phyloP scores from a whole-genome alignment of 1,139 yeast species.

The Protomyces arabidopsidicola region DNA sequence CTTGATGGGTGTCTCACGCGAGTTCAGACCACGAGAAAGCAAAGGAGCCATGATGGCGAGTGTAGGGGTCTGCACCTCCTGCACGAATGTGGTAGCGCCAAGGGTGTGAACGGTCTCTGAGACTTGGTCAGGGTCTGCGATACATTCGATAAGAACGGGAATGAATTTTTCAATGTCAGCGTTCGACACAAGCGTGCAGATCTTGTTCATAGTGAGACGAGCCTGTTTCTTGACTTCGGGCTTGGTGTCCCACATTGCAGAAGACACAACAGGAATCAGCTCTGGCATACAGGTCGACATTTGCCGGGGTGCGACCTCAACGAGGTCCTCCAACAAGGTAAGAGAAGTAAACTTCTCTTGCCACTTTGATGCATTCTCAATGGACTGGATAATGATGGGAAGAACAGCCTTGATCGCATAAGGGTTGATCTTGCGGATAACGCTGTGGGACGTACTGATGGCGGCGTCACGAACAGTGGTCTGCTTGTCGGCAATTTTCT shows the following conservation, averaged over 20 bases:
- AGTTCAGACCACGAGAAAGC: conserved; percentile 98
- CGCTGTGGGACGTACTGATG: conserved; percentile 64
- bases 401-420: conserved; percentile 84
- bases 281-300: conserved; percentile 99
- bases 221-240: conserved; percentile 96
- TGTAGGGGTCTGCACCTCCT: conserved; percentile 99
- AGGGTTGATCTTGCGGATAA: conserved; percentile 82
- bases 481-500: conserved; percentile 87
- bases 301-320: conserved; percentile 92
- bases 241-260: conserved; percentile 99
- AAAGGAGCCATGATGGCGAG: conserved; percentile 98
- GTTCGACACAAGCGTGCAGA: conserved; percentile 97
- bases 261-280: conserved; percentile 95
- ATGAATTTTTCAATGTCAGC: conserved; percentile 99
- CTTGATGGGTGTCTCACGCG: conserved; percentile 98
- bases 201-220: conserved; percentile 87
- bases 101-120: conserved; percentile 98
- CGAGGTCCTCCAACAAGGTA: conserved; percentile 77
- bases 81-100: conserved; percentile 99
- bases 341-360: conserved; percentile 93
- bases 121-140: conserved; percentile 92
- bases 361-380: conserved; percentile 84
- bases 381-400: conserved; percentile 69
- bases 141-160: conserved; percentile 95
- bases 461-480: conserved; percentile 68